A percentile compares a stretch with the other conserved stretches of the same genome.
Evolutionary conservation across 2,329 filamentous ascomycete genomes (phyloP).

Genomic region (Cladosporium sp.): DNA sequence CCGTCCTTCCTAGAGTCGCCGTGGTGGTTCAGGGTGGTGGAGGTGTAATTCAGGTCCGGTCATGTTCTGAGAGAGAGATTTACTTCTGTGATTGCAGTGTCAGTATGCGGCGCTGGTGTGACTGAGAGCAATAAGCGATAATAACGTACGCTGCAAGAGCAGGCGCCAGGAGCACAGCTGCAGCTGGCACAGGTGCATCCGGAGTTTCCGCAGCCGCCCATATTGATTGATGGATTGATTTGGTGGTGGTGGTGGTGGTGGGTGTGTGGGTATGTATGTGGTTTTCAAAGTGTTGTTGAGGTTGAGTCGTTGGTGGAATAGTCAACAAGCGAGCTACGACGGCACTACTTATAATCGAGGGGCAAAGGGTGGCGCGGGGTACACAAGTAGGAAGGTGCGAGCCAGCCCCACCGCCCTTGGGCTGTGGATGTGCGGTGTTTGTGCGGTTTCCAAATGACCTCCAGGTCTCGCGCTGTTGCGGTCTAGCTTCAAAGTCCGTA

Average conservation of each 20-base stretch:
- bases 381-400: neutral
- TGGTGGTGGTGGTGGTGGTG: constrained; percentile 10
- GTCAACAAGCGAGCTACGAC: neutral
- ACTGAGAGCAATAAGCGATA: neutral
- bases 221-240: constrained; percentile 26
- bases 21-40: neutral
- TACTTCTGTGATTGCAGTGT: constrained; percentile 19
- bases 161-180: constrained; percentile 33
- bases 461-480: neutral
- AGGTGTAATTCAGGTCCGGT: neutral
- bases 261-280: constrained; percentile 14
- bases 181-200: constrained; percentile 35
- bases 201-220: constrained; percentile 38
- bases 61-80: neutral
- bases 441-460: constrained; percentile 5
- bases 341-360: constrained; percentile 8
- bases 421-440: neutral
- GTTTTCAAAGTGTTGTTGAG: constrained; percentile 11
- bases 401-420: neutral
- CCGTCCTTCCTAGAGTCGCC: neutral
- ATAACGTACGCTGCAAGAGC: constrained; percentile 31
- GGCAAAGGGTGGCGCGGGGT: neutral
- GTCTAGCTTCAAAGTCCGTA: neutral
- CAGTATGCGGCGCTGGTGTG: constrained; percentile 10
- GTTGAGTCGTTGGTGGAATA: neutral